These are phyloP conservation scores for Coprinopsis marcescibilis DNA, from an alignment of 768 basidiomycete genomes.

Conservation along the genomic window DNA sequence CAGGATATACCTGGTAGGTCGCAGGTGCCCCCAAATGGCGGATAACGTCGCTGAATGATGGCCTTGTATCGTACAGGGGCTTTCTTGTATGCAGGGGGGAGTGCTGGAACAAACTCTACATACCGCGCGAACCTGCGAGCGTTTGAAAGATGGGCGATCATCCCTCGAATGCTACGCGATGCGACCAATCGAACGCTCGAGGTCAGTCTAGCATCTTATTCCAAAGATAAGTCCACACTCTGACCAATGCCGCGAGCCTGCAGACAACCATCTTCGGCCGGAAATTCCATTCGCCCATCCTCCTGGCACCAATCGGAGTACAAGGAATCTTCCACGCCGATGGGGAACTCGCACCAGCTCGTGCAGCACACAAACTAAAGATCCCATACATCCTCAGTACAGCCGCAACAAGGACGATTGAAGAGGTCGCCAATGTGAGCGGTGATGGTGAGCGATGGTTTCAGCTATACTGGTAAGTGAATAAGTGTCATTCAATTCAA, in stretches of 20 bases:
- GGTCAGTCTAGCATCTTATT: constrained; percentile 29
- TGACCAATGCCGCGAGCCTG: no score
- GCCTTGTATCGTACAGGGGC: constrained; percentile 33
- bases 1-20: constrained; percentile 49
- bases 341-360: constrained; percentile 66
- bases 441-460: constrained; percentile 69
- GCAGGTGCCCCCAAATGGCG: background rate
- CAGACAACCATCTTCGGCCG: constrained; percentile 71
- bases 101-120: constrained; percentile 67
- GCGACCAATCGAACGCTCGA: constrained; percentile 53
- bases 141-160: constrained; percentile 62
- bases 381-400: constrained; percentile 75
- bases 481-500: background rate
- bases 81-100: constrained; percentile 73
- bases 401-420: constrained; percentile 65
- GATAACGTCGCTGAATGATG: background rate
- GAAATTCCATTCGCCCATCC: constrained; percentile 52
- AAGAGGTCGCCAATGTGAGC: constrained; percentile 71
- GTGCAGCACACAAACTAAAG: constrained; percentile 54
- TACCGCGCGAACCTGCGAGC: constrained; percentile 59
- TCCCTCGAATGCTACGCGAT: constrained; percentile 75
- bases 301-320: constrained; percentile 73
- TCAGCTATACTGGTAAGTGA: constrained; percentile 74
- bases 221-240: background rate
- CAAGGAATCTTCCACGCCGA: constrained; percentile 69